Evolutionary conservation across 2,329 filamentous ascomycete genomes (phyloP).

Genomic region (Monilinia polystroma): DNA sequence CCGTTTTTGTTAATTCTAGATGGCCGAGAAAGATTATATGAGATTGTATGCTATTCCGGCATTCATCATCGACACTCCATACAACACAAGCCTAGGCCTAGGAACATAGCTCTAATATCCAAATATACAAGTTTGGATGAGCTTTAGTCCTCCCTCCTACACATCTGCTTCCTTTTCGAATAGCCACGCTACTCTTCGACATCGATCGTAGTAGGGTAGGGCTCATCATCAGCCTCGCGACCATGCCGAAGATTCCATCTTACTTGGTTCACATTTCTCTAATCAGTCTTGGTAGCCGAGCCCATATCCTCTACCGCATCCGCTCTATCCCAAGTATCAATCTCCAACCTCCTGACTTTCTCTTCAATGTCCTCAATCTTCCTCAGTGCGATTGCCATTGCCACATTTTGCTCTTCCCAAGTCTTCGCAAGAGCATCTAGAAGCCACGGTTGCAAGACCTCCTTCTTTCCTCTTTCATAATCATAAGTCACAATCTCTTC

Average conservation of each 20-base stretch:
- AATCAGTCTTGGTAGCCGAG: conserved; percentile 28
- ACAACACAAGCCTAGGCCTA: not conserved
- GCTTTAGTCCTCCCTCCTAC: not conserved
- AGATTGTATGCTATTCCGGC: not conserved
- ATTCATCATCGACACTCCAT: not conserved
- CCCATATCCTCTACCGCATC: conserved; percentile 72
- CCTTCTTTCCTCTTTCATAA: conserved; percentile 59
- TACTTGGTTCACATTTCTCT: not conserved
- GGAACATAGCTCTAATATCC: not conserved
- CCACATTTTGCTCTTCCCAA: conserved; percentile 61
- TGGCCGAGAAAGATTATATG: not conserved
- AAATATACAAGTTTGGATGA: not conserved
- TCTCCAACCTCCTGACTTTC: conserved; percentile 64
- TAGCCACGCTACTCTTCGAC: not conserved
- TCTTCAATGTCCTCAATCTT: conserved; percentile 64
- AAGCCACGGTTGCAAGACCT: conserved; percentile 59
- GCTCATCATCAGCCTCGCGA: not conserved
- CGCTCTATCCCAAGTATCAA: conserved; percentile 68
- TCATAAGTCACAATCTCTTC: conserved; percentile 84
- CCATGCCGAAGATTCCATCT: too few relatives aligned
- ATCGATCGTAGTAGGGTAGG: not conserved
- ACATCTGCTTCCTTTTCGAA: not conserved
- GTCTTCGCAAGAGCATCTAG: conserved; percentile 57
- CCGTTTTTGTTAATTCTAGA: not conserved
- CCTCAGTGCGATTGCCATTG: conserved; percentile 51